Conservation (phyloP, 345 rosid genomes). For the Bruguiera parviflora region DNA sequence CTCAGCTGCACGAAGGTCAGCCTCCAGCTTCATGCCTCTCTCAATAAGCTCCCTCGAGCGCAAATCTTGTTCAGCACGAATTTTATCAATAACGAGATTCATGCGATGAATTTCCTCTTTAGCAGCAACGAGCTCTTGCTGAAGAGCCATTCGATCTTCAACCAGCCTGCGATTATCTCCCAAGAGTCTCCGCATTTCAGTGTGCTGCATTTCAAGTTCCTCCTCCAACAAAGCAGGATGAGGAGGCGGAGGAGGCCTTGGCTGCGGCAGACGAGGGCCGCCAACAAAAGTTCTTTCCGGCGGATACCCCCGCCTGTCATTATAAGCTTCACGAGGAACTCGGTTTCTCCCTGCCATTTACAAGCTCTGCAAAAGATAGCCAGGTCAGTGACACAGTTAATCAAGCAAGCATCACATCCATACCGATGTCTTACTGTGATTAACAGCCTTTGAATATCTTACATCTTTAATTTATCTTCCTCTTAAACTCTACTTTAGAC, state of each 20-base stretch:
- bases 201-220: slow-evolving; percentile 80
- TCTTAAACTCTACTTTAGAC: too few species aligned
- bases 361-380: slow-evolving; percentile 1
- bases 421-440: too few species aligned
- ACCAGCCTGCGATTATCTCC: slow-evolving; percentile 65
- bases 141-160: slow-evolving; percentile 71
- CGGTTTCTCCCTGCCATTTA: slow-evolving; percentile 87
- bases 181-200: slow-evolving; percentile 70
- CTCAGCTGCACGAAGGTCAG: slow-evolving; percentile 76
- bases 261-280: slow-evolving; percentile 59
- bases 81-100: slow-evolving; percentile 58
- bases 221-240: slow-evolving; percentile 80
- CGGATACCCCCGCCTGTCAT: slow-evolving; percentile 58
- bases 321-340: slow-evolving; percentile 55
- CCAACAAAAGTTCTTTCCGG: slow-evolving; percentile 60
- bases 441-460: too few species aligned
- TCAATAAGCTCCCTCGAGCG: slow-evolving; percentile 67
- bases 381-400: not conserved
- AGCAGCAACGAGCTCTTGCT: slow-evolving; percentile 68
- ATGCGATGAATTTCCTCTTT: slow-evolving; percentile 86
- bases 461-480: too few species aligned
- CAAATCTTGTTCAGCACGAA: slow-evolving; percentile 68
- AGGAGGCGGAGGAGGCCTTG: slow-evolving; percentile 37
- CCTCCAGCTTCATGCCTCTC: slow-evolving; percentile 79
- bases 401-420: too few species aligned